Conservation (phyloP, 768 basidiomycete species). For the Pseudohyphozyma bogoriensis region DNA sequence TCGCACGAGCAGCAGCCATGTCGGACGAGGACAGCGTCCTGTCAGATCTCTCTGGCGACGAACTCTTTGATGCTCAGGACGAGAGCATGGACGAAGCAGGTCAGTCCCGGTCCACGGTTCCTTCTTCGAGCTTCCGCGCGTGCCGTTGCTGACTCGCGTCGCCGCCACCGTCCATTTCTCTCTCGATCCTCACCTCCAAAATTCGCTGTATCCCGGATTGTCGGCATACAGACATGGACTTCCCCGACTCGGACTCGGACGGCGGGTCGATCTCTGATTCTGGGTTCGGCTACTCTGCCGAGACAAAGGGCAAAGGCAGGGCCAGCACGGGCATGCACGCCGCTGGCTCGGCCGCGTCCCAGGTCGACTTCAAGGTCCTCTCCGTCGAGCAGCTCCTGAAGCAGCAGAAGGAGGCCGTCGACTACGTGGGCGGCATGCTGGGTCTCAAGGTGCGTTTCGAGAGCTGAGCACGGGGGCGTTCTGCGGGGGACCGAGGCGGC, state of each 20-base stretch:
- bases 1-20: too few relatives aligned
- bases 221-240: not conserved
- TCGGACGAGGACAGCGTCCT: not conserved
- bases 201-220: too few relatives aligned
- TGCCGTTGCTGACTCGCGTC: not conserved
- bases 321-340: not conserved
- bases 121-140: not conserved
- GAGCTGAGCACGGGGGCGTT: not conserved
- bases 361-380: slow-evolving; percentile 13
- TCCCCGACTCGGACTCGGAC: not conserved
- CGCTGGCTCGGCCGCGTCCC: not conserved
- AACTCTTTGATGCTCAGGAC: not conserved
- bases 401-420: slow-evolving; percentile 65
- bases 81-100: not conserved
- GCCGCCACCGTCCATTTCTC: not conserved
- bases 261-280: slow-evolving; percentile 11
- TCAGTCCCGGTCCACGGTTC: not conserved
- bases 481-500: too few relatives aligned
- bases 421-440: slow-evolving; percentile 77
- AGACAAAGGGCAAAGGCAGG: slow-evolving; percentile 12
- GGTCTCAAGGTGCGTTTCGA: slow-evolving; percentile 62
- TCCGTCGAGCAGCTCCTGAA: slow-evolving; percentile 53
- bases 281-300: slow-evolving; percentile 11
- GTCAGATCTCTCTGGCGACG: not conserved
- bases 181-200: too few relatives aligned